These are phyloP conservation scores for Corinectria fuckeliana DNA, from an alignment of 2,329 filamentous ascomycete species.

Conservation along the genomic window DNA sequence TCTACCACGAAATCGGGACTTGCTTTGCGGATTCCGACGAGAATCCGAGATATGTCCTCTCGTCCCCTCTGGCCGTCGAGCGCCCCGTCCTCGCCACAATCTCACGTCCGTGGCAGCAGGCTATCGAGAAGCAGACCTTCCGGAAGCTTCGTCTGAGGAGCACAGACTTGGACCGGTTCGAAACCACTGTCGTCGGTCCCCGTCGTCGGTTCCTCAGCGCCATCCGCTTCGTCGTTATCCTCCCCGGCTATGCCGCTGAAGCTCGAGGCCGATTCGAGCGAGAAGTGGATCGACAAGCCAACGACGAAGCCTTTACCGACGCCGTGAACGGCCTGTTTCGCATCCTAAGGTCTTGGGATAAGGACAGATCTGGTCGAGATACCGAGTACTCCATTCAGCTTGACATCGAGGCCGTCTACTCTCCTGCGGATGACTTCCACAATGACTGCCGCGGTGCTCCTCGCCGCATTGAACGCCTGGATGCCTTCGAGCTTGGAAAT, in stretches of 20 bases:
- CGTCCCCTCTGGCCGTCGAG: slow-evolving; percentile 10
- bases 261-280: slow-evolving; percentile 28
- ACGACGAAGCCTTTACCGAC: slow-evolving; percentile 29
- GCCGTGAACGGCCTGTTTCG: slow-evolving; percentile 27
- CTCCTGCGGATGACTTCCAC: slow-evolving; percentile 18
- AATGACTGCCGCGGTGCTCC: slow-evolving; percentile 15
- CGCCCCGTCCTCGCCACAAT: slow-evolving; percentile 29
- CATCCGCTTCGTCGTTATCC: slow-evolving; percentile 25
- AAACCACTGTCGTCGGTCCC: slow-evolving; percentile 16
- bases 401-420: slow-evolving; percentile 22
- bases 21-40: slow-evolving; percentile 23
- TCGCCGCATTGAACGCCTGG: slow-evolving; percentile 18
- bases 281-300: slow-evolving; percentile 24
- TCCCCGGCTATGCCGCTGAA: slow-evolving; percentile 27
- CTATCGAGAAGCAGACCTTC: slow-evolving; percentile 32
- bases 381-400: slow-evolving; percentile 23
- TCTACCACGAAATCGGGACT: slow-evolving; percentile 27
- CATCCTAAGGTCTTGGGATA: slow-evolving; percentile 27
- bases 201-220: slow-evolving; percentile 27
- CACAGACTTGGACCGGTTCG: slow-evolving; percentile 25
- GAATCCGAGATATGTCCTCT: slow-evolving; percentile 17
- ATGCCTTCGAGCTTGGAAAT: slow-evolving; percentile 18
- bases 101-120: slow-evolving; percentile 30
- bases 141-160: slow-evolving; percentile 26
- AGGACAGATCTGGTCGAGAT: slow-evolving; percentile 7